A percentile compares a stretch with the other conserved stretches of the same genome.
Conservation (phyloP, 148 eudicot genomes). For the Cornus kousa region DNA sequence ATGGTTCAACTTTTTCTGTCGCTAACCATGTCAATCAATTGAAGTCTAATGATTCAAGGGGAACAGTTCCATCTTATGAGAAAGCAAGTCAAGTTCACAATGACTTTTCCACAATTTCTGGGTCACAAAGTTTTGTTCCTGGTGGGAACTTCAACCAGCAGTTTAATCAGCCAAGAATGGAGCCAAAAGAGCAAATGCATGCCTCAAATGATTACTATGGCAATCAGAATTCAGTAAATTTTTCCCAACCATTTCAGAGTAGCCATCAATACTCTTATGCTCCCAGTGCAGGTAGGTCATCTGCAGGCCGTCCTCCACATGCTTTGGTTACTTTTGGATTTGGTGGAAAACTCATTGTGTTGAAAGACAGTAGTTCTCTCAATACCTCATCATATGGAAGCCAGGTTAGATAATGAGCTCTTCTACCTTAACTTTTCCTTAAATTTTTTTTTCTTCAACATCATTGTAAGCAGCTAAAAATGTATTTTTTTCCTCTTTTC, state of each 20-base stretch:
- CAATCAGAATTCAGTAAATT: constrained; percentile 31
- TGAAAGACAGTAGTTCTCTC: constrained; percentile 47
- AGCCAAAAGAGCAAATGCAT: constrained; percentile 40
- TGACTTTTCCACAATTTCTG: constrained; percentile 25
- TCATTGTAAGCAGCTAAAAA: constrained; percentile 5
- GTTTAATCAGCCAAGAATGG: constrained; percentile 33
- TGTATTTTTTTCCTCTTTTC: constrained; percentile 16
- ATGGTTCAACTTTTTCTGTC: constrained; percentile 19
- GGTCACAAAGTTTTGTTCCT: constrained; percentile 35
- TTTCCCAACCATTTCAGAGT: constrained; percentile 46
- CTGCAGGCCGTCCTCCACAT: constrained; percentile 77
- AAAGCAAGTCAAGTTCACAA: constrained; percentile 31
- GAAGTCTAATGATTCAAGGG: constrained; percentile 20
- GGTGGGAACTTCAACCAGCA: constrained; percentile 40
- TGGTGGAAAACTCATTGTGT: constrained; percentile 84
- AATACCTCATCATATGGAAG: constrained; percentile 43
- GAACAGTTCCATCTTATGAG: constrained; percentile 31
- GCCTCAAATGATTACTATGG: constrained; percentile 31
- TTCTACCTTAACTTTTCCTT: constrained; percentile 4
- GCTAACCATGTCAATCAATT: constrained; percentile 31
- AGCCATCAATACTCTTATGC: constrained; percentile 31
- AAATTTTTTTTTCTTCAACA: neutral
- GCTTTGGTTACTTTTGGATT: constrained; percentile 86
- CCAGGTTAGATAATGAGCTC: constrained; percentile 51
- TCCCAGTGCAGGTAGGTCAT: constrained; percentile 56